Evolutionary conservation across 1,139 yeast species (phyloP).

Genomic region (Barnettozyma hawaiiensis): DNA sequence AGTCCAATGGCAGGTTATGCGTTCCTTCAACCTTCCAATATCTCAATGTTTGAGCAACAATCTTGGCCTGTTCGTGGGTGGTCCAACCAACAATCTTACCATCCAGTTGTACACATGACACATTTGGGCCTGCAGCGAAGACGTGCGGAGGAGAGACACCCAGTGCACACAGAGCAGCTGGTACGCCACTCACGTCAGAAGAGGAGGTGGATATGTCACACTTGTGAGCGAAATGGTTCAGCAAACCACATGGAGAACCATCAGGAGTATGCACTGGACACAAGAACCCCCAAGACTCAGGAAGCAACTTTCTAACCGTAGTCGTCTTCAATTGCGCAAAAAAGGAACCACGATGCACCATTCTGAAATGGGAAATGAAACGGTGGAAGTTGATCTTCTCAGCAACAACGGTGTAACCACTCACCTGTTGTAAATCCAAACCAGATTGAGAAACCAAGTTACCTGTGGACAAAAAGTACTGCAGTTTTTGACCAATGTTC

Average conservation of each 20-base stretch:
- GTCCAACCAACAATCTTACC: constrained; percentile 95
- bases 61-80: constrained; percentile 78
- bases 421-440: constrained; percentile 93
- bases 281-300: constrained; percentile 98
- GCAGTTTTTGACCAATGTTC: constrained; percentile 90
- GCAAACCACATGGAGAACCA: constrained; percentile 98
- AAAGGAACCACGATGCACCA: constrained; percentile 99
- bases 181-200: constrained; percentile 68
- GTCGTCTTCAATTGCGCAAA: constrained; percentile 97
- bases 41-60: constrained; percentile 85
- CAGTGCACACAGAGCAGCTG: constrained; percentile 57
- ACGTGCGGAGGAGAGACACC: constrained; percentile 81
- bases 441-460: constrained; percentile 96
- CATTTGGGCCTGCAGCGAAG: constrained; percentile 80
- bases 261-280: constrained; percentile 99
- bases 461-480: constrained; percentile 94
- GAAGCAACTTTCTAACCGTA: constrained; percentile 90
- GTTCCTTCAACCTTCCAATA: constrained; percentile 86
- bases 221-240: constrained; percentile 94
- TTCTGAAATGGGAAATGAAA: constrained; percentile 93
- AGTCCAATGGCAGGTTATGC: constrained; percentile 71
- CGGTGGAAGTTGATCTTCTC: constrained; percentile 97
- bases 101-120: constrained; percentile 88
- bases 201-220: constrained; percentile 80
- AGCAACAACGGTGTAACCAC: constrained; percentile 98